Evolutionary conservation across 23 red algal species (phyloP).

Genomic region (Chondrus crispus): DNA sequence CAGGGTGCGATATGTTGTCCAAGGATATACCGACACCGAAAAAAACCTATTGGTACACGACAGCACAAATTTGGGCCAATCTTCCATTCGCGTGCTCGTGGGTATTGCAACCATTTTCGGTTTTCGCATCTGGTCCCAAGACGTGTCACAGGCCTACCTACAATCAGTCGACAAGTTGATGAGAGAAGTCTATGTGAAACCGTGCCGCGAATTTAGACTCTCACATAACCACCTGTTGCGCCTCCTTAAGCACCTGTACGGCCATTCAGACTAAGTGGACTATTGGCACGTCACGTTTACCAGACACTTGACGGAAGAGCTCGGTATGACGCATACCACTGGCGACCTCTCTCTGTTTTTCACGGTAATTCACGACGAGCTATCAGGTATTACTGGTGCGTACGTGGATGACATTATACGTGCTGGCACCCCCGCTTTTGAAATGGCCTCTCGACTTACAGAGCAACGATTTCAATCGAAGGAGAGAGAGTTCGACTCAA

Average conservation of each 20-base stretch:
- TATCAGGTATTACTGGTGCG: not conserved
- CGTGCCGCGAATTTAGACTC: not conserved
- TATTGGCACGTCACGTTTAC: slow-evolving; percentile 22
- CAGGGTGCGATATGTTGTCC: not conserved
- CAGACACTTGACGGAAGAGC: not conserved
- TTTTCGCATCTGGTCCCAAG: slow-evolving; percentile 6
- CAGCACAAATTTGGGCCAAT: not conserved
- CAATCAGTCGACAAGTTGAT: not conserved
- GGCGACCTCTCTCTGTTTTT: slow-evolving; percentile 8
- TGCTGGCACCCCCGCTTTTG: not conserved
- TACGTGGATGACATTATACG: not conserved
- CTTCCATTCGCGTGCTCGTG: not conserved
- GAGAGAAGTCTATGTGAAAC: not conserved
- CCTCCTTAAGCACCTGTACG: slow-evolving; percentile 13
- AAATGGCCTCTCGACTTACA: not conserved
- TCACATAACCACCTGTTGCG: not conserved
- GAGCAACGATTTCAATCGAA: not conserved
- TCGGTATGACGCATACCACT: not conserved
- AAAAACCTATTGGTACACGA: not conserved
- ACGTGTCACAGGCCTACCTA: slow-evolving; percentile 4
- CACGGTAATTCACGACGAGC: not conserved
- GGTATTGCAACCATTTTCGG: not conserved
- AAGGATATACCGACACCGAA: not conserved
- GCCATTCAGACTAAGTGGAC: slow-evolving; percentile 5
- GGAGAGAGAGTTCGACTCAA: not conserved